Percentiles rank a stretch among this genome's conserved stretches.
Conservation (phyloP, 2,329 filamentous ascomycete genomes). For the Fusarium sambucinum region DNA sequence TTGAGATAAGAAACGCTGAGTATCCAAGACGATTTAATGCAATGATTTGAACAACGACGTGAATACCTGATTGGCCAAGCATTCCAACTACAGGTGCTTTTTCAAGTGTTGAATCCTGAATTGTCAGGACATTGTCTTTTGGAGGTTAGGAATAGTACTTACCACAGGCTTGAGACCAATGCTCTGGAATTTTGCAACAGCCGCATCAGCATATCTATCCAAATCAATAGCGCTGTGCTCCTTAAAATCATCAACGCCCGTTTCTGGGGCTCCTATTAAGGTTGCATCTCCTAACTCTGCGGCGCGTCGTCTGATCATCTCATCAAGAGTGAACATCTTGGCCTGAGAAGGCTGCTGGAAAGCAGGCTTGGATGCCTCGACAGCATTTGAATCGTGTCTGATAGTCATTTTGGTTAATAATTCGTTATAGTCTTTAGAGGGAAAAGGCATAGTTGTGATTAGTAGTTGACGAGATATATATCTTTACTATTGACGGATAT, state of each 20-base stretch:
- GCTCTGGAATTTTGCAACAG: constrained; percentile 29
- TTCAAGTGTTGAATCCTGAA: constrained; percentile 26
- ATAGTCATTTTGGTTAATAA: constrained; percentile 35
- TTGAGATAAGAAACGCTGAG: constrained; percentile 41
- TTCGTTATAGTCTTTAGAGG: background rate
- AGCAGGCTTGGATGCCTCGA: constrained; percentile 17
- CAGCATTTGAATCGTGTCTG: constrained; percentile 34
- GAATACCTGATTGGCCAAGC: constrained; percentile 36
- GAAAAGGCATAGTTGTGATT: background rate
- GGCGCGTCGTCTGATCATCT: constrained; percentile 36
- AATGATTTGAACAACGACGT: constrained; percentile 39
- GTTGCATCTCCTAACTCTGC: constrained; percentile 26
- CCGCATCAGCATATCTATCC: constrained; percentile 42
- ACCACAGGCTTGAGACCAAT: constrained; percentile 37
- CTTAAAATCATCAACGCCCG: constrained; percentile 32
- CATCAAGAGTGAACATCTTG: constrained; percentile 39
- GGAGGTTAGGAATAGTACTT: background rate
- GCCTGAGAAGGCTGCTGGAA: constrained; percentile 17
- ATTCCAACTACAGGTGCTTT: constrained; percentile 41
- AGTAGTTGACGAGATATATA: constrained; percentile 12
- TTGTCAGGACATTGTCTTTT: background rate
- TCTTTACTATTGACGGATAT: constrained; percentile 16
- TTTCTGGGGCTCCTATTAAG: constrained; percentile 29
- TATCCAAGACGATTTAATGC: constrained; percentile 42
- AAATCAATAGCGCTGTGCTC: constrained; percentile 40